phyloP scores from a whole-genome alignment of 108 stramenopile species.

The Chaetoceros tenuissimus region DNA sequence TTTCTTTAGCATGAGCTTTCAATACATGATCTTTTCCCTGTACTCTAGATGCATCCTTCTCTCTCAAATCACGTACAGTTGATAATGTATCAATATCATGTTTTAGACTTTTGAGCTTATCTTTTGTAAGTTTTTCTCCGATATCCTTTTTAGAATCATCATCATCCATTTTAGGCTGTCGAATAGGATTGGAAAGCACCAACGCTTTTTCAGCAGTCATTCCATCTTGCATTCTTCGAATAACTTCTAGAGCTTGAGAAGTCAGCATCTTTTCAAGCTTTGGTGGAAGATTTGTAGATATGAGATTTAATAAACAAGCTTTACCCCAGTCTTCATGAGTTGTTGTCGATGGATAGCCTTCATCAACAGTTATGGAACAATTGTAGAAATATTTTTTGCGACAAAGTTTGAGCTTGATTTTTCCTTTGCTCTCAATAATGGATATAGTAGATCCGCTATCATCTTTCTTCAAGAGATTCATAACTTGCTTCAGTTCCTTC shows the following conservation, averaged over 20 bases:
- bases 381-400: constrained; percentile 24
- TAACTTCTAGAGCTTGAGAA: constrained; percentile 33
- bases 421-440: constrained; percentile 27
- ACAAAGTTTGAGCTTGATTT: constrained; percentile 19
- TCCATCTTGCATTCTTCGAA: constrained; percentile 34
- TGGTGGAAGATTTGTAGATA: constrained; percentile 36
- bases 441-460: constrained; percentile 16
- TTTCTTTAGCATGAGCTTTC: constrained; percentile 21
- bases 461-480: constrained; percentile 18
- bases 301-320: constrained; percentile 19
- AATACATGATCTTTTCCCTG: constrained; percentile 7
- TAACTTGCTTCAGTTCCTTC: constrained; percentile 32
- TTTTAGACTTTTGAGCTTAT: constrained; percentile 24
- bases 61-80: constrained; percentile 21
- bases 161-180: constrained; percentile 18
- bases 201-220: constrained; percentile 22
- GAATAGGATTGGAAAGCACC: constrained; percentile 36
- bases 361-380: constrained; percentile 25
- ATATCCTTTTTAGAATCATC: constrained; percentile 6
- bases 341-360: constrained; percentile 30
- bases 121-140: constrained; percentile 14
- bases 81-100: constrained; percentile 35
- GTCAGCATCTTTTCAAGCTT: constrained; percentile 34
- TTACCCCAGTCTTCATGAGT: constrained; percentile 8
- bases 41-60: constrained; percentile 10